Evolutionary conservation across 305 asterid species (phyloP).

Genomic region (Nicotiana rustica): DNA sequence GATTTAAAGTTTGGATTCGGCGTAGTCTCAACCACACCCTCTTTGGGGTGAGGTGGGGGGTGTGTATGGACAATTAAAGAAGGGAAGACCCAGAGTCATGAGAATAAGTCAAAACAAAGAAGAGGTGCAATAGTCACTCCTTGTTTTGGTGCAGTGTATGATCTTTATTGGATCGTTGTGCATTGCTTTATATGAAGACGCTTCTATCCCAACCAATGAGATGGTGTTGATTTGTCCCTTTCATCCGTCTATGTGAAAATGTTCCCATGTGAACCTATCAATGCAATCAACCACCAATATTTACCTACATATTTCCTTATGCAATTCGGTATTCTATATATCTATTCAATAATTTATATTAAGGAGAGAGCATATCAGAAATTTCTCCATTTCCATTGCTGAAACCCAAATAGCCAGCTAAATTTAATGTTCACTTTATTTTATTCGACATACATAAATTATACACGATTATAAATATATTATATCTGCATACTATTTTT

Average conservation of each 20-base stretch:
- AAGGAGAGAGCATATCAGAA: too few species aligned
- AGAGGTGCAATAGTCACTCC: not conserved
- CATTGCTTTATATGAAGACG: not conserved
- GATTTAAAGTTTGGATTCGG: too few species aligned
- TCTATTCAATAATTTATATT: too few species aligned
- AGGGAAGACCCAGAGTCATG: not conserved
- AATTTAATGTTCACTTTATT: too few species aligned
- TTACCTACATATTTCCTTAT: not conserved
- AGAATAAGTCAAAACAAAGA: constrained; percentile 17
- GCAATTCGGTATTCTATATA: too few species aligned
- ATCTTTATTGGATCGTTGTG: not conserved
- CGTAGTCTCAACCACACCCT: not conserved
- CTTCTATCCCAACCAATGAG: not conserved
- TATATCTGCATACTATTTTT: too few species aligned
- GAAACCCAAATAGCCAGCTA: too few species aligned
- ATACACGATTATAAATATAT: too few species aligned
- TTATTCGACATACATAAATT: too few species aligned
- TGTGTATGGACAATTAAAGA: not conserved
- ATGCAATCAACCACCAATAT: constrained; percentile 2
- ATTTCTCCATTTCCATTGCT: too few species aligned
- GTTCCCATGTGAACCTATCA: constrained; percentile 4
- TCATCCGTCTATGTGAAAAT: not conserved
- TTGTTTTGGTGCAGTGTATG: not conserved
- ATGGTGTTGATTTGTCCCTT: not conserved
- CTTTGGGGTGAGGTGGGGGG: not conserved